A percentile compares a stretch with the other conserved stretches of the same genome.
Conservation (phyloP, 2,329 filamentous ascomycete species). For the Alternaria brassicae region DNA sequence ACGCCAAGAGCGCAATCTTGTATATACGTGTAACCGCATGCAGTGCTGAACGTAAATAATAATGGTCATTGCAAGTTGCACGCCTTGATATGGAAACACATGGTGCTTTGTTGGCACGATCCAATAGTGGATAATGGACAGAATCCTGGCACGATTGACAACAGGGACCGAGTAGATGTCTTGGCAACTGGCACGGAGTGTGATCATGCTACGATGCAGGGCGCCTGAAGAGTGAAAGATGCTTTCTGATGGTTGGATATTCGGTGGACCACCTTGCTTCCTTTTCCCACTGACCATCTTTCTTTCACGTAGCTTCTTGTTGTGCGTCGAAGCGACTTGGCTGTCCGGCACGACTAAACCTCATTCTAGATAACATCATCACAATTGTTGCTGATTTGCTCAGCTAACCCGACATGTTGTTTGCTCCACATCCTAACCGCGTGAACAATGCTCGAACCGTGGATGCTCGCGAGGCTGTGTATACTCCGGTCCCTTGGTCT, state of each 20-base stretch:
- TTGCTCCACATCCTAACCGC: not conserved
- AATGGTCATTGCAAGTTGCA: not conserved
- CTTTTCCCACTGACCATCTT: not conserved
- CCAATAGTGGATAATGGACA: not conserved
- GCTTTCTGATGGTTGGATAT: not conserved
- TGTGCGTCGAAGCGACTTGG: not conserved
- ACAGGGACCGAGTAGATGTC: not conserved
- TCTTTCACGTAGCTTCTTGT: not conserved
- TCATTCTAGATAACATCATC: not conserved
- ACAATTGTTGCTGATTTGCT: not conserved
- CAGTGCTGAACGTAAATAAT: not conserved
- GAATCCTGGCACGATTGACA: not conserved
- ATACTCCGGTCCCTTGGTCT: conserved; percentile 6
- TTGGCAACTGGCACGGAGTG: not conserved
- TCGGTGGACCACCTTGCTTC: not conserved
- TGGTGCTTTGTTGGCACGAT: conserved; percentile 6
- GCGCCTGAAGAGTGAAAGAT: conserved; percentile 2
- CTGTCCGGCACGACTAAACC: not conserved
- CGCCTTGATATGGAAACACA: not conserved
- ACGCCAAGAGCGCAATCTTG: conserved; percentile 1
- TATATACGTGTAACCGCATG: not conserved
- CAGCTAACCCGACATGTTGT: not conserved
- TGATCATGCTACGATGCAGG: not conserved
- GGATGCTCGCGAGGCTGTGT: conserved; percentile 13
- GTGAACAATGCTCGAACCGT: not conserved